Percentiles rank a stretch among this genome's conserved stretches.
phyloP scores from a whole-genome alignment of 176 grass and related monocot genomes.

The Dendrocalamus sinicus region DNA sequence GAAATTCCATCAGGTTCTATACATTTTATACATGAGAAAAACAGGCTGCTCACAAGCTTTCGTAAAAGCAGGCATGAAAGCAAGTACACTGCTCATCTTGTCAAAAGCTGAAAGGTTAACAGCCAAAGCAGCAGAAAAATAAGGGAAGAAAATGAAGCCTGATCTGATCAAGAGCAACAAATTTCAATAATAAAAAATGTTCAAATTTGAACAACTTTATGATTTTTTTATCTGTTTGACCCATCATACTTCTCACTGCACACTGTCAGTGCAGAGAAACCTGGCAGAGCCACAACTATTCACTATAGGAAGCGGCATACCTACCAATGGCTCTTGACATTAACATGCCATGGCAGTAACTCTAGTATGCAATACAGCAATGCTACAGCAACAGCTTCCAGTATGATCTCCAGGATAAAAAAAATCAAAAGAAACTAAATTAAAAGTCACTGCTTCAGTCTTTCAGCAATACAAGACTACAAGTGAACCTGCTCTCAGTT shows the following conservation, averaged over 20 bases:
- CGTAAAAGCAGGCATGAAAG: not conserved
- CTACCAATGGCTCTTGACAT: conserved; percentile 71
- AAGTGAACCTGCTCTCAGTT: conserved; percentile 13
- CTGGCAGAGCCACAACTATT: conserved; percentile 68
- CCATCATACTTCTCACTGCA: conserved; percentile 95
- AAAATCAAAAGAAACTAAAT: not conserved
- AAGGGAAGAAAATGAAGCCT: too few species aligned
- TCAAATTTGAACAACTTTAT: not conserved
- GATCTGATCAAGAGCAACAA: not conserved
- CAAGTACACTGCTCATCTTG: not conserved
- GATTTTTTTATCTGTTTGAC: conserved; percentile 50
- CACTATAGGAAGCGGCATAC: conserved; percentile 67
- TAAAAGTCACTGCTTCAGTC: not conserved
- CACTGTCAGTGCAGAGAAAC: conserved; percentile 97
- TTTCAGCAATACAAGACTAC: not conserved
- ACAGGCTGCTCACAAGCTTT: not conserved
- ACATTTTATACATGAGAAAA: conserved; percentile 17
- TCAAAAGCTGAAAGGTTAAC: too few species aligned
- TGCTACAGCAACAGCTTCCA: conserved; percentile 63
- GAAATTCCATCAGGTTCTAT: not conserved
- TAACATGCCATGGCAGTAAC: conserved; percentile 82
- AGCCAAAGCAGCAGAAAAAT: too few species aligned
- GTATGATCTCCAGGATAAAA: conserved; percentile 27
- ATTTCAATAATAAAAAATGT: conserved; percentile 24
- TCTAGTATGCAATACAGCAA: conserved; percentile 33